These are phyloP conservation scores for Wallacemonas collosoma DNA, from an alignment of 208 protist genomes.

Conservation along the genomic window DNA sequence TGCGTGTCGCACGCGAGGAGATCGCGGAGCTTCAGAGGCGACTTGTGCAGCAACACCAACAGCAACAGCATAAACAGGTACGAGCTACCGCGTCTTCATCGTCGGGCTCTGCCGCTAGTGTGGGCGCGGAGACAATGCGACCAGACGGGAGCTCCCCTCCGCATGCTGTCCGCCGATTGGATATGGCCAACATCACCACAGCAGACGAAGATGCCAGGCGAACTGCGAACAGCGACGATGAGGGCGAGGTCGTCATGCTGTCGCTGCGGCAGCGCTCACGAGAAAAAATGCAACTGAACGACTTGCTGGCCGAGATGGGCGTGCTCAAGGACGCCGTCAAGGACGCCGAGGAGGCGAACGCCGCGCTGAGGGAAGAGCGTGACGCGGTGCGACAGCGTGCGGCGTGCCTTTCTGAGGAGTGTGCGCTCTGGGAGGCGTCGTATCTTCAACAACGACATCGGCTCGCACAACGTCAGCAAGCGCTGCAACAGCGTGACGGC, in stretches of 20 bases:
- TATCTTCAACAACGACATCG: constrained; percentile 16
- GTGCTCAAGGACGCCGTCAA: constrained; percentile 49
- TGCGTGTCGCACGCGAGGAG: constrained; percentile 68
- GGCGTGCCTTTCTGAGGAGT: constrained; percentile 54
- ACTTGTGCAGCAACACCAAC: constrained; percentile 20
- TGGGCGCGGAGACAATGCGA: not conserved
- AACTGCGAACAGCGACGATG: not conserved
- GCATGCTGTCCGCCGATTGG: constrained; percentile 6
- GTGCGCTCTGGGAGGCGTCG: constrained; percentile 64
- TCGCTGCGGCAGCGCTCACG: constrained; percentile 43
- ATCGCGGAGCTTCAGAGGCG: constrained; percentile 48
- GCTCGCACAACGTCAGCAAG: constrained; percentile 28
- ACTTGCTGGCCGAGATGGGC: constrained; percentile 35
- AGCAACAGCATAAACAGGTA: not conserved
- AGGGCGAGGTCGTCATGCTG: constrained; percentile 25
- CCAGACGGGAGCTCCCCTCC: constrained; percentile 2
- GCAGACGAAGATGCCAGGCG: constrained; percentile 11
- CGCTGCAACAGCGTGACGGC: constrained; percentile 26
- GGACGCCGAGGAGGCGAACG: constrained; percentile 38
- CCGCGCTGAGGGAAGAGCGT: constrained; percentile 46
- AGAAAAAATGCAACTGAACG: constrained; percentile 42
- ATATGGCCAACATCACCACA: not conserved
- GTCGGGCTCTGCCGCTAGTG: constrained; percentile 2
- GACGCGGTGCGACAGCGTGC: constrained; percentile 35
- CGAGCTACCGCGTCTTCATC: not conserved